Percentiles rank a stretch among this genome's conserved stretches.
These are phyloP conservation scores for Isatis tinctoria DNA, from an alignment of 345 rosid species.

Conservation along the genomic window DNA sequence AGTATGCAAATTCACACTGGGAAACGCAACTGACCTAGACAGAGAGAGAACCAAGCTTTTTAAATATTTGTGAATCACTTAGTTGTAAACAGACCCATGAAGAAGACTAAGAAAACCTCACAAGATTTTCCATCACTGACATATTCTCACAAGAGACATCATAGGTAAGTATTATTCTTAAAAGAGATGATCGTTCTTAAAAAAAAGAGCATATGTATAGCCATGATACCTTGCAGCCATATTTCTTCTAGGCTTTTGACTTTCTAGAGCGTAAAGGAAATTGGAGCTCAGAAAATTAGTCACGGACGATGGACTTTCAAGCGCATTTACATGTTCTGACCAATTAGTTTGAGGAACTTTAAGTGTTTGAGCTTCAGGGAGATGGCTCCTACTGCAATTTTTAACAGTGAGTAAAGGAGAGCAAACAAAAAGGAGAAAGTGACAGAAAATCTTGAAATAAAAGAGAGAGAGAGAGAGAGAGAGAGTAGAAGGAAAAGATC, in stretches of 20 bases:
- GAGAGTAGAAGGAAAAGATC: neutral
- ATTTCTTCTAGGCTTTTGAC: constrained; percentile 52
- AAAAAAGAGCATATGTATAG: no score
- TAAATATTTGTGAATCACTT: neutral
- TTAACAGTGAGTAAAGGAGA: neutral
- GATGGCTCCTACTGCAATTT: constrained; percentile 38
- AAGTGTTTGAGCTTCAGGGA: constrained; percentile 36
- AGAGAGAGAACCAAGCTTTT: constrained; percentile 1
- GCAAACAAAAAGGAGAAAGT: constrained; percentile 6
- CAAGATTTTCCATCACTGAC: neutral
- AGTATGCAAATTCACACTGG: constrained; percentile 44
- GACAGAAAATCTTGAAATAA: neutral
- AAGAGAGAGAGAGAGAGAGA: neutral
- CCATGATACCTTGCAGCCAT: constrained; percentile 48
- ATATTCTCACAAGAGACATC: neutral
- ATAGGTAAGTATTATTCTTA: neutral
- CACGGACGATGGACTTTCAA: constrained; percentile 32
- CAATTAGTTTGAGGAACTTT: constrained; percentile 64
- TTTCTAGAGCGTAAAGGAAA: constrained; percentile 63
- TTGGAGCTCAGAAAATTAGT: constrained; percentile 52
- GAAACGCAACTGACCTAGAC: constrained; percentile 48
- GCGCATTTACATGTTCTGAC: constrained; percentile 57
- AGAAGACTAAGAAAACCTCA: neutral
- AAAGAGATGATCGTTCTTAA: neutral
- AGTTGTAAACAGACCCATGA: constrained; percentile 2